Base-by-base conservation (phyloP, 805 yeast species). In the Ogataea parapolymorpha region DNA sequence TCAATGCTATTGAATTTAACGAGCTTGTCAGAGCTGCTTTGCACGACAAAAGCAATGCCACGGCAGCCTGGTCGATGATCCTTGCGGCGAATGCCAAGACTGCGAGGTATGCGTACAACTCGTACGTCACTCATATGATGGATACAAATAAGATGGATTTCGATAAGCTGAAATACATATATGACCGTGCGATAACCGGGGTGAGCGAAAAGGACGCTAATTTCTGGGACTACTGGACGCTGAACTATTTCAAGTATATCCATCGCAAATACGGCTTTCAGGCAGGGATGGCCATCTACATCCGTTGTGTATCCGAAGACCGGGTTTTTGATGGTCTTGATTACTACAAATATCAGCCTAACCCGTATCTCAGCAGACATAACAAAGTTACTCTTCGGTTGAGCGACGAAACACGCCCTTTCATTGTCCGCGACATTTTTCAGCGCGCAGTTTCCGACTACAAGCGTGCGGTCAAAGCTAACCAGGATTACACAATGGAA, bases 201-300 rank as follows among this genome's bases (percentile, higher is more conserved):
- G 42, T 53, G 5, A 14, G 29, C 4, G 9, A 6, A 4, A 36
- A 20, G 5, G 61, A 63, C 34, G 37, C 38, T 13, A 47, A 52
- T 16, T 61, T 58, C 33, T 65, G 66, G 66, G 54, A 51, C 24
- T 49, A 53, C 34, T 65, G 63, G 56, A 39, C 41, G n/a, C 32
- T 53, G 25, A 30, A 53, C 0, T 65, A 64, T 35, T 54, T 64
- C 50, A 64, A 62, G 27, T 62, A 62, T 34, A 34, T 62, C 29
- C 46, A 44, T 16, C 42, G 59, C 28, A 54, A 53, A 13, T 55
- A 46, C 32, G 58, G 64, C 8, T 28, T 54, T 10, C 36, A 45
- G 1, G 34, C 44, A 9, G 54, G 62, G 1, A 50, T 53, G 22
- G 38, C 35, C n/a, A 51, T 63, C 5, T 62, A 55, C 39, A 41